Evolutionary conservation across 441 rosid genomes (phyloP).

Genomic region (Adansonia grandidieri): DNA sequence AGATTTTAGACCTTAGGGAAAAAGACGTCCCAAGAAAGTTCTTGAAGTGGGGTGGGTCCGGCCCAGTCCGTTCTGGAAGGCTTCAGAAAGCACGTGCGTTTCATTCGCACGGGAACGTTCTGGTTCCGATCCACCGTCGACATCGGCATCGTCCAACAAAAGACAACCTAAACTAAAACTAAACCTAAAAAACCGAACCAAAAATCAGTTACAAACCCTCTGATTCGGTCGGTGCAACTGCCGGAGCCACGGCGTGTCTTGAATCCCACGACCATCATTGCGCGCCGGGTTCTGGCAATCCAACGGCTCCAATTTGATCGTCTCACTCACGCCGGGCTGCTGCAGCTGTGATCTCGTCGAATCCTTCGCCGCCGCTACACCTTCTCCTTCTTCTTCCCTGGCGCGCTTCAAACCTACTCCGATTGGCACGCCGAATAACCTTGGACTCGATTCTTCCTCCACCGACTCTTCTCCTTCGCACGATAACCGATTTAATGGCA

Average conservation of each 20-base stretch:
- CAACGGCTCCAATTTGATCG: conserved; percentile 46
- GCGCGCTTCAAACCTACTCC: conserved; percentile 57
- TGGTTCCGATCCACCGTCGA: not conserved
- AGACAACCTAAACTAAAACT: not conserved
- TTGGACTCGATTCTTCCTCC: conserved; percentile 40
- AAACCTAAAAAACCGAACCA: not conserved
- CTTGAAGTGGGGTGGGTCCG: not conserved
- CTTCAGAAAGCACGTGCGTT: conserved; percentile 32
- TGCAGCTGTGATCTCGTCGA: conserved; percentile 40
- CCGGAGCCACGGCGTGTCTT: conserved; percentile 51
- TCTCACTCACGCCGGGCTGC: conserved; percentile 32
- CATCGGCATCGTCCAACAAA: not conserved
- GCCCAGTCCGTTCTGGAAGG: not conserved
- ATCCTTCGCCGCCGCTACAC: conserved; percentile 22
- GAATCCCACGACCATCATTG: conserved; percentile 8
- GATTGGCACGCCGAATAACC: conserved; percentile 62
- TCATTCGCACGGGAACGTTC: conserved; percentile 4
- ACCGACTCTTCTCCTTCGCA: conserved; percentile 28
- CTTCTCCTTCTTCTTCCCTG: conserved; percentile 38
- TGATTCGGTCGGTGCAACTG: conserved; percentile 44
- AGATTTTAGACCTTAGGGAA: too few relatives aligned
- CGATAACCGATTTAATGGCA: conserved; percentile 39
- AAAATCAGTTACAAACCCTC: conserved; percentile 50
- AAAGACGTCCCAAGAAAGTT: conserved; percentile 16
- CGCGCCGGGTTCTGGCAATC: conserved; percentile 39